Base-by-base conservation (phyloP, 495 filamentous ascomycete genomes). In the Lindgomyces ingoldianus region DNA sequence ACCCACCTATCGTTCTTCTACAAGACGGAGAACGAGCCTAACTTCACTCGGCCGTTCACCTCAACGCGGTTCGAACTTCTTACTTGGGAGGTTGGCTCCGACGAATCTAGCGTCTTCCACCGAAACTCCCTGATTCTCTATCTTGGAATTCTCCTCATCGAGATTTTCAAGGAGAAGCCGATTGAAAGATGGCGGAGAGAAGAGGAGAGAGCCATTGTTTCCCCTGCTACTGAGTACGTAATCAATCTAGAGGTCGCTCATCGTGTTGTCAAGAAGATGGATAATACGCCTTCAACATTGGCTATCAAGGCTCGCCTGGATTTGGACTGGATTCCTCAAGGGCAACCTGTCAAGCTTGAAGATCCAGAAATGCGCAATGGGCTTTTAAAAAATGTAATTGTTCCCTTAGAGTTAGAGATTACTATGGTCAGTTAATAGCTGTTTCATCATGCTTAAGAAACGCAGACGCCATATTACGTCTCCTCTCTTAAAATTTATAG, bases 201-300 rank as follows among this genome's bases (percentile, higher is more conserved):
- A 14, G 4, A 10, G n/a, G 52, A 36, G 30, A 24, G 12, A 18
- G 52, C 12, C 11, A 10, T 24, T 10, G 26, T 55, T 11, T 33
- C 25, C n/a, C 26, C 52, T 3, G 52, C 14, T 3, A 55, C 25
- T 3, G 52, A 55, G 30, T 10, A 10, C 14, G 39, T 16, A 18
- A 36, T 41, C n/a, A 55, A 55, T 39, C 22, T 33, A 27, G 3
- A 4, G 8, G 52, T 55, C 14, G 52, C 52, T 3, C 3, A 36
- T 11, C 52, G 52, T 36, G 22, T 55, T 27, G 30, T 55, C 14
- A 24, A 55, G 11, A 55, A 41, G 52, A 55, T 55, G 52, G 52
- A 55, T 11, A 41, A 39, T 3, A 8, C 52, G 21, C 52, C 12
- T 41, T 55, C 30, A 11, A 55, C 4, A 18, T 12, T 11, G 4